A percentile compares a stretch with the other conserved stretches of the same genome.
These are phyloP conservation scores for Parasarocladium wereldwijsianum DNA, from an alignment of 2,329 filamentous ascomycete genomes.

Conservation along the genomic window DNA sequence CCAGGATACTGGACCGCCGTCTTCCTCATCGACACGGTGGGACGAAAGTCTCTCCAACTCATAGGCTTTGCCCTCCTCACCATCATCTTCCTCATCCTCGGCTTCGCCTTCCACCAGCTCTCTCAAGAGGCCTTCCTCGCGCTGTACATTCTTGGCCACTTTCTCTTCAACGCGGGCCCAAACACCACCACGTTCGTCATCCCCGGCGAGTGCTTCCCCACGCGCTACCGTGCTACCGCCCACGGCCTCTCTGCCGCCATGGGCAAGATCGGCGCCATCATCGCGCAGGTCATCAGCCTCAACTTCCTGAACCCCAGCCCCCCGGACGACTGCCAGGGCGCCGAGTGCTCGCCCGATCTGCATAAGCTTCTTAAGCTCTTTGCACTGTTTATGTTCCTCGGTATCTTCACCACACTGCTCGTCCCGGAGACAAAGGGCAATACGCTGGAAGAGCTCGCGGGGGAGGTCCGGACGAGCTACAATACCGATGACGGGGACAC, in stretches of 20 bases:
- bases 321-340: slow-evolving; percentile 30
- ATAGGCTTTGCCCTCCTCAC: slow-evolving; percentile 47
- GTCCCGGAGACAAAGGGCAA: slow-evolving; percentile 64
- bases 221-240: slow-evolving; percentile 44
- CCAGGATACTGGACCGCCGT: slow-evolving; percentile 72
- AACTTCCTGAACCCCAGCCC: slow-evolving; percentile 45
- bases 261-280: slow-evolving; percentile 54
- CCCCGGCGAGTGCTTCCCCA: slow-evolving; percentile 50
- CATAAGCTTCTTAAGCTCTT: slow-evolving; percentile 66
- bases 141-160: slow-evolving; percentile 49
- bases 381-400: slow-evolving; percentile 66
- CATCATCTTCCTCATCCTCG: slow-evolving; percentile 45
- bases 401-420: slow-evolving; percentile 53
- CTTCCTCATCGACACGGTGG: slow-evolving; percentile 57
- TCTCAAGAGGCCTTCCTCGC: slow-evolving; percentile 34
- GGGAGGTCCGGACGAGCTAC: slow-evolving; percentile 48
- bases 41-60: slow-evolving; percentile 63
- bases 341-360: slow-evolving; percentile 42
- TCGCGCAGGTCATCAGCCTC: slow-evolving; percentile 51
- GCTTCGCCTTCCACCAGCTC: slow-evolving; percentile 40
- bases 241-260: slow-evolving; percentile 53
- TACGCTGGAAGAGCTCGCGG: slow-evolving; percentile 57
- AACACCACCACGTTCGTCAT: slow-evolving; percentile 54
- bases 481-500: slow-evolving; percentile 36
- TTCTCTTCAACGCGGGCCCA: slow-evolving; percentile 52